These are phyloP conservation scores for Penicillium alfredii DNA, from an alignment of 495 filamentous ascomycete species.

Conservation along the genomic window DNA sequence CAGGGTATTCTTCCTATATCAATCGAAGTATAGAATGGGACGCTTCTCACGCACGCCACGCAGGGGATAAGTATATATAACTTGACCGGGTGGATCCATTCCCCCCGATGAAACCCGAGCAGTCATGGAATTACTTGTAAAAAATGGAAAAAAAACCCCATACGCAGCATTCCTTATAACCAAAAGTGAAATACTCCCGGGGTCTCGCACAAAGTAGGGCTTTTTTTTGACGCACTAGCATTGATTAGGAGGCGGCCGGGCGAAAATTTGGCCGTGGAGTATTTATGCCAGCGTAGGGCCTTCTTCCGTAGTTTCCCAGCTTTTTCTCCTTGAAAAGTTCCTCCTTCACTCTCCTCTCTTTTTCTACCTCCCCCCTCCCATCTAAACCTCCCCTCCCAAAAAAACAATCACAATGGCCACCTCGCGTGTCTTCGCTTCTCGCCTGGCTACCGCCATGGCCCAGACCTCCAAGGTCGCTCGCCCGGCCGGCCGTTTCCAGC, in stretches of 20 bases:
- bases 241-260: slow-evolving; percentile 34
- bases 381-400: slow-evolving; percentile 7
- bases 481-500: slow-evolving; percentile 56
- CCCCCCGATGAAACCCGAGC: no score
- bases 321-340: slow-evolving; percentile 40
- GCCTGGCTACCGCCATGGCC: slow-evolving; percentile 72
- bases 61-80: no score
- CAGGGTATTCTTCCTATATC: no score
- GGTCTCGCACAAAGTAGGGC: slow-evolving; percentile 33
- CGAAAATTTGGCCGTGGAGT: slow-evolving; percentile 44
- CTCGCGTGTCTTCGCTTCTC: slow-evolving; percentile 63
- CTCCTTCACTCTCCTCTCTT: slow-evolving; percentile 19
- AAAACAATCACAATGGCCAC: slow-evolving; percentile 63
- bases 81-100: no score
- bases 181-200: slow-evolving; percentile 15
- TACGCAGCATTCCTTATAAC: slow-evolving; percentile 21
- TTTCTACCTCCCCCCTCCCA: slow-evolving; percentile 19
- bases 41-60: no score
- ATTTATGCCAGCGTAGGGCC: slow-evolving; percentile 36
- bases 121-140: no score
- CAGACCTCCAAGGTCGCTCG: slow-evolving; percentile 62
- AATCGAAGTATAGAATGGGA: no score
- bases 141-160: slow-evolving; percentile 15
- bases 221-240: slow-evolving; percentile 35
- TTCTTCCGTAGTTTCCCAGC: slow-evolving; percentile 38